Evolutionary conservation across 139 green algal species (phyloP), one percentile per base, ranked within the genome.

Genomic region (Chlorella ohadii): DNA sequence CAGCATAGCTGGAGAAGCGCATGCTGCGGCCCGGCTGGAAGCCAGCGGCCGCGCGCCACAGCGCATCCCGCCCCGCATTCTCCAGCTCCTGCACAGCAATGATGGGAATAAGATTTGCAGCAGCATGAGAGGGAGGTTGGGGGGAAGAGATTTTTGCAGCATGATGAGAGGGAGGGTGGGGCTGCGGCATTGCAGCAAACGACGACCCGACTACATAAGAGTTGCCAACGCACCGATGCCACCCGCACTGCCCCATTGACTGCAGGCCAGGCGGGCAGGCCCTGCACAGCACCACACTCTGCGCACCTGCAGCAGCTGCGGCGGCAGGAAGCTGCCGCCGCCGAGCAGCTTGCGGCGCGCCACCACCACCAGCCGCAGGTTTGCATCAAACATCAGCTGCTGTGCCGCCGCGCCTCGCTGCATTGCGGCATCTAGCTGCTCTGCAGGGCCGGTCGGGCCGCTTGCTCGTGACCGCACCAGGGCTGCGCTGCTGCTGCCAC

Each of bases 1-100:
- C 28, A 12, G 76, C 76, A 28, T 82, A 82, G 6, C 59, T 72
- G 36, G 59, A 72, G 59, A 82, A 82, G 25, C 76, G 76, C 31
- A 27, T 41, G 59, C 38, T 23, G 13, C 56, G 36, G 27, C 7
- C 36, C 13, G 76, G 76, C 36, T 57, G 23, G 36, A 61, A 82
- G 27, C 38, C 63, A 13, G 31, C 76, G 4, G 76, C 76, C 20
- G 76, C 76, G 1, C 76, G 36, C 36, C 57, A 72, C 47, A 82
- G 76, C 25, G 76, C 76, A 16, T 39, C 27, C 34, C 28, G 38
- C 38, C 76, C 76, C 13, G 56, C 76, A 15, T 28, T 34, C 1
- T 31, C 15, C 25, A 82, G 59, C 16, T 82, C 76, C 76, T 82
- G 76, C 27, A 6, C 12, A 1, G 0, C 1, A 20, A 15, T 9